Evolutionary conservation across 441 rosid species (phyloP).

Genomic region (Cnidoscolus chayamansa): DNA sequence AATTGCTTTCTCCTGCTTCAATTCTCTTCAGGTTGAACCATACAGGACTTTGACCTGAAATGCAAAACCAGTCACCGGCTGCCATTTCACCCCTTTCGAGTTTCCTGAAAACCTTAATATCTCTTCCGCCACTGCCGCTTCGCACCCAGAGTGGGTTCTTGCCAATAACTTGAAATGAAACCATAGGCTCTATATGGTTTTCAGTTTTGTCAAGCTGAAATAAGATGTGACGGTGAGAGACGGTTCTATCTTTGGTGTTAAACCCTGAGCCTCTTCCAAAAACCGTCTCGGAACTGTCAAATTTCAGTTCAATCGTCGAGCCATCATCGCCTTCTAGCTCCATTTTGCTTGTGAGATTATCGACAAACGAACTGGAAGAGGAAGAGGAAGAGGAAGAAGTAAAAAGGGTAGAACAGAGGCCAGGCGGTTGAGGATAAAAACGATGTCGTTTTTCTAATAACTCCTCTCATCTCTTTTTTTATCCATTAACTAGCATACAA

Average conservation of each 20-base stretch:
- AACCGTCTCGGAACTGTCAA: conserved; percentile 26
- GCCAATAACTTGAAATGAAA: conserved; percentile 54
- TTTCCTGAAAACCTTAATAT: conserved; percentile 41
- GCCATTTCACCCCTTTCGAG: conserved; percentile 45
- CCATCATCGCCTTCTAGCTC: conserved; percentile 73
- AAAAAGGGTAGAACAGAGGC: not conserved
- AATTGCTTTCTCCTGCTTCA: conserved; percentile 23
- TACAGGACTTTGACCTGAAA: conserved; percentile 47
- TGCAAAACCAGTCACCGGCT: conserved; percentile 54
- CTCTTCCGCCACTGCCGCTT: conserved; percentile 20
- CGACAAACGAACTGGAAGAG: not conserved
- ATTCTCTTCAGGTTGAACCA: conserved; percentile 52
- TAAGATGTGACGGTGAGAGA: conserved; percentile 60
- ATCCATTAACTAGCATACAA: conserved; percentile 1
- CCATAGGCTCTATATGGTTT: conserved; percentile 37
- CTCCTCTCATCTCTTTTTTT: conserved; percentile 8
- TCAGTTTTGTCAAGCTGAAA: conserved; percentile 28
- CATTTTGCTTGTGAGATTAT: conserved; percentile 28
- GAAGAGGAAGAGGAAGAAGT: too few species aligned
- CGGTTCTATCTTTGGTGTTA: conserved; percentile 44
- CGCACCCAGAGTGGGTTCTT: conserved; percentile 67
- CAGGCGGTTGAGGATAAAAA: not conserved
- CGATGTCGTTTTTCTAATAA: not conserved
- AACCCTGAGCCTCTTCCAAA: conserved; percentile 65
- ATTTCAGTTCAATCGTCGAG: conserved; percentile 33